These are phyloP conservation scores for Scedosporium boydii DNA, from an alignment of 2,329 filamentous ascomycete species.

Conservation along the genomic window DNA sequence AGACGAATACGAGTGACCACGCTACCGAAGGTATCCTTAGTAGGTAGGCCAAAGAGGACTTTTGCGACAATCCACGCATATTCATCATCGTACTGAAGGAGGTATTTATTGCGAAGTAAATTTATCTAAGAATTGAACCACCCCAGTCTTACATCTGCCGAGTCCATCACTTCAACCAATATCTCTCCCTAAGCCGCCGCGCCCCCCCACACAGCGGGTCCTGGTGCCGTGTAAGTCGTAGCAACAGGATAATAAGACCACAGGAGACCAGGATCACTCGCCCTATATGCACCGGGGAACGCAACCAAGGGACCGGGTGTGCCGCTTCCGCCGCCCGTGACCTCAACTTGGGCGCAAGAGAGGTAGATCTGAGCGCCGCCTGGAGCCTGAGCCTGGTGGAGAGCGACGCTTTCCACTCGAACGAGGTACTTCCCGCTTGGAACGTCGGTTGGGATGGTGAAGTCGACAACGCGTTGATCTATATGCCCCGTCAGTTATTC, in stretches of 20 bases:
- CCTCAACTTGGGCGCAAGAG: slow-evolving; percentile 23
- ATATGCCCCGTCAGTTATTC: neutral
- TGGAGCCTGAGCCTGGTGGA: slow-evolving; percentile 21
- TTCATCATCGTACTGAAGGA: too few relatives aligned
- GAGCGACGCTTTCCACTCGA: slow-evolving; percentile 26
- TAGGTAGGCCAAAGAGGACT: too few relatives aligned
- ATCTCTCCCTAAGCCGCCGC: neutral
- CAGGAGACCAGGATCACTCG: slow-evolving; percentile 21
- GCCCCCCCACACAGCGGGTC: slow-evolving; percentile 19
- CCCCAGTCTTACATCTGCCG: neutral
- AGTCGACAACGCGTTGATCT: neutral
- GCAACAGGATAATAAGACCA: slow-evolving; percentile 25
- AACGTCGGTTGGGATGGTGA: slow-evolving; percentile 18
- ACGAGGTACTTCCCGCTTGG: slow-evolving; percentile 23
- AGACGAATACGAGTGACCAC: too few relatives aligned
- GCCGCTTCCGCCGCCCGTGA: slow-evolving; percentile 20
- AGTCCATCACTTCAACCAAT: neutral
- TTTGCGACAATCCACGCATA: too few relatives aligned
- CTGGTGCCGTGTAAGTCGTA: slow-evolving; percentile 21
- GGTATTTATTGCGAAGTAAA: neutral
- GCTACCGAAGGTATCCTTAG: too few relatives aligned
- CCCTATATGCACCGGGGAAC: slow-evolving; percentile 24
- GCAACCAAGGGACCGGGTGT: slow-evolving; percentile 18
- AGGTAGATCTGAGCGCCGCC: slow-evolving; percentile 28
- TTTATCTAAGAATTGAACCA: neutral